These are phyloP conservation scores for Yarrowia divulgata DNA, from an alignment of 805 yeast genomes.

Conservation along the genomic window DNA sequence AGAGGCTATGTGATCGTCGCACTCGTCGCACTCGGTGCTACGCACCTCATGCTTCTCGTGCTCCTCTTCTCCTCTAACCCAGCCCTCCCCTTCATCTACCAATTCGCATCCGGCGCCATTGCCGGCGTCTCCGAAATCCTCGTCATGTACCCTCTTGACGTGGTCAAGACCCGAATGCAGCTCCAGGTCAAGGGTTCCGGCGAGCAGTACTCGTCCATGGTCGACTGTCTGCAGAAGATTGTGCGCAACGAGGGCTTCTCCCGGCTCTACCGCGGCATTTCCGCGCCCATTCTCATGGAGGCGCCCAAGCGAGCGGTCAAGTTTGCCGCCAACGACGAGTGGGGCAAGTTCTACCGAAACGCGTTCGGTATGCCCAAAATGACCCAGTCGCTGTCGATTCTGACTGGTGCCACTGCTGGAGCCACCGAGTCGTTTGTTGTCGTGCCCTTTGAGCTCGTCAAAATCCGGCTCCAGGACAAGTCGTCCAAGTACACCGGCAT, in stretches of 20 bases:
- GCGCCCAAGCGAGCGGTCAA: constrained; percentile 99
- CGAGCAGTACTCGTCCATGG: constrained; percentile 79
- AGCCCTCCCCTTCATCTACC: constrained; percentile 88
- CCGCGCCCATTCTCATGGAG: constrained; percentile 97
- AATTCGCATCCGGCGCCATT: constrained; percentile 88
- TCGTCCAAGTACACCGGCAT: constrained; percentile 83
- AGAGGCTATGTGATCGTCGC: too few species aligned
- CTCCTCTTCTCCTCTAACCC: constrained; percentile 1
- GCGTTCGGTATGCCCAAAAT: constrained; percentile 71
- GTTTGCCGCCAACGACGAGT: constrained; percentile 97
- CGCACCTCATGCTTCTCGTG: neutral
- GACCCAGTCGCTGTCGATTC: constrained; percentile 82
- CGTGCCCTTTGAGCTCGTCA: constrained; percentile 95
- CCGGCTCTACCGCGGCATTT: constrained; percentile 88
- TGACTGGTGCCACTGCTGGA: constrained; percentile 99
- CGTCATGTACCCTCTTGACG: constrained; percentile 96
- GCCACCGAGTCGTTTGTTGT: constrained; percentile 96
- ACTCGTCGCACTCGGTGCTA: constrained; percentile 6
- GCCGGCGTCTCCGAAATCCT: constrained; percentile 97
- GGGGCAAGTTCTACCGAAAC: constrained; percentile 82
- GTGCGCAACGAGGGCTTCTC: constrained; percentile 84
- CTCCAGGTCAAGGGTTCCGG: constrained; percentile 67
- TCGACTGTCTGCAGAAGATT: constrained; percentile 84
- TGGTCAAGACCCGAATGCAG: constrained; percentile 96
- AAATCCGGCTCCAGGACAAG: constrained; percentile 92